Conservation (phyloP, 148 eudicot genomes). For the Rhododendron molle region DNA sequence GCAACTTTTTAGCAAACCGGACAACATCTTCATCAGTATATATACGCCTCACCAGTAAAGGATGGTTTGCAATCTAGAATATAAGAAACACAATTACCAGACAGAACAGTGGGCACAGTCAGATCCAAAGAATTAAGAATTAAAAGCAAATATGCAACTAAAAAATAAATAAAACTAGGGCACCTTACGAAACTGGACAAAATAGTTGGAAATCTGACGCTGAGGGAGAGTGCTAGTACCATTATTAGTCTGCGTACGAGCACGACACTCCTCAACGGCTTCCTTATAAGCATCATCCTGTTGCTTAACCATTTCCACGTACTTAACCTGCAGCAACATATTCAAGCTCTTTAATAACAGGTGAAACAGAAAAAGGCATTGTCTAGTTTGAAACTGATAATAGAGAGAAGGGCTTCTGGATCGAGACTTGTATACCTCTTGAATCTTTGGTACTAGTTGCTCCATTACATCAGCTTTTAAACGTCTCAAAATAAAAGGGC, state of each 20-base stretch:
- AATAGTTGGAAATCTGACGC: conserved; percentile 93
- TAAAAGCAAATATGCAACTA: not conserved
- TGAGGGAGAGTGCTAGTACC: conserved; percentile 50
- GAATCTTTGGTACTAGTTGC: conserved; percentile 87
- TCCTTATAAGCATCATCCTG: conserved; percentile 82
- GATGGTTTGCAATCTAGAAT: conserved; percentile 96
- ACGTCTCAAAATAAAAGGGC: conserved; percentile 93
- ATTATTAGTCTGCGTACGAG: conserved; percentile 37
- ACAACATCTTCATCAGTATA: conserved; percentile 68
- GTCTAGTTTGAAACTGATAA: not conserved
- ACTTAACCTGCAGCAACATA: conserved; percentile 53
- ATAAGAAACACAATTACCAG: conserved; percentile 9
- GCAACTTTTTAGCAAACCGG: conserved; percentile 70
- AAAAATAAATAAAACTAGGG: conserved; percentile 2
- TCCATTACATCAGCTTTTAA: conserved; percentile 95
- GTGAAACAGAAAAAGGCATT: conserved; percentile 9
- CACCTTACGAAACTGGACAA: conserved; percentile 95
- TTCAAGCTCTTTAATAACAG: not conserved
- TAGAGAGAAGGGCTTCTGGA: not conserved
- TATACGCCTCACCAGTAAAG: conserved; percentile 81
- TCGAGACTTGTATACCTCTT: conserved; percentile 37
- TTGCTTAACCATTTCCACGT: conserved; percentile 63
- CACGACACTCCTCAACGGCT: conserved; percentile 80
- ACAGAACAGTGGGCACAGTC: not conserved
- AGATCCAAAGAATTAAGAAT: not conserved